These are phyloP conservation scores for Penicillium janthinellum DNA, from an alignment of 2,329 filamentous ascomycete species.

Conservation along the genomic window DNA sequence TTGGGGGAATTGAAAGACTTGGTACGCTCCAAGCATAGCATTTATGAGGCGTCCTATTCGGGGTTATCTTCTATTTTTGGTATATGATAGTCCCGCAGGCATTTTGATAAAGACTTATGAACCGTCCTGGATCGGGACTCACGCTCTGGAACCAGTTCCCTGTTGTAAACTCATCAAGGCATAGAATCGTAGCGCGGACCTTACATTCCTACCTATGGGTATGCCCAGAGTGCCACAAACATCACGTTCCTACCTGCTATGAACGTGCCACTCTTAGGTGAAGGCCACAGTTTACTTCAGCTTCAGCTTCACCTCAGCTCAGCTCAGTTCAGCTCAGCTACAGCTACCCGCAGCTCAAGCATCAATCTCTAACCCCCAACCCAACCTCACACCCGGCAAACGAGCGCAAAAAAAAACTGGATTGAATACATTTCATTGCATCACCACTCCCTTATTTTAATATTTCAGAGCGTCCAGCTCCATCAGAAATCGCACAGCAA, in stretches of 20 bases:
- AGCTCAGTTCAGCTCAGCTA: background rate
- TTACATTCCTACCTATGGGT: background rate
- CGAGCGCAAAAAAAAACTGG: conserved; percentile 8
- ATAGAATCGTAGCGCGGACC: background rate
- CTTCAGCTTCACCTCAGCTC: background rate
- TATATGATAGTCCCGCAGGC: conserved; percentile 20
- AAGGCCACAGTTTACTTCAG: background rate
- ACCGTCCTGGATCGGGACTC: conserved; percentile 7
- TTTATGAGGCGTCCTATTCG: conserved; percentile 16
- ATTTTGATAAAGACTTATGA: conserved; percentile 19
- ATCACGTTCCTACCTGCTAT: no score
- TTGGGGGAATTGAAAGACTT: background rate
- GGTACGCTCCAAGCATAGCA: conserved; percentile 6
- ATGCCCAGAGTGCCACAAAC: no score
- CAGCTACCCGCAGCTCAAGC: background rate
- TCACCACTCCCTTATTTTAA: conserved; percentile 20
- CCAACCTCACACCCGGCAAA: background rate
- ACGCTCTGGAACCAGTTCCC: background rate
- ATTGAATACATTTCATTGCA: conserved; percentile 29
- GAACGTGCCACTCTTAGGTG: background rate
- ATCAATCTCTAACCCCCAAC: background rate
- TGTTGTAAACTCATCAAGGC: background rate
- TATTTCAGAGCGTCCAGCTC: conserved; percentile 4
- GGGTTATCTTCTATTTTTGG: conserved; percentile 4
- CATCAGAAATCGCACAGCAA: no score